Base-by-base conservation (phyloP, 1,284 basidiomycete genomes). In the Boletellus deceptivus region DNA sequence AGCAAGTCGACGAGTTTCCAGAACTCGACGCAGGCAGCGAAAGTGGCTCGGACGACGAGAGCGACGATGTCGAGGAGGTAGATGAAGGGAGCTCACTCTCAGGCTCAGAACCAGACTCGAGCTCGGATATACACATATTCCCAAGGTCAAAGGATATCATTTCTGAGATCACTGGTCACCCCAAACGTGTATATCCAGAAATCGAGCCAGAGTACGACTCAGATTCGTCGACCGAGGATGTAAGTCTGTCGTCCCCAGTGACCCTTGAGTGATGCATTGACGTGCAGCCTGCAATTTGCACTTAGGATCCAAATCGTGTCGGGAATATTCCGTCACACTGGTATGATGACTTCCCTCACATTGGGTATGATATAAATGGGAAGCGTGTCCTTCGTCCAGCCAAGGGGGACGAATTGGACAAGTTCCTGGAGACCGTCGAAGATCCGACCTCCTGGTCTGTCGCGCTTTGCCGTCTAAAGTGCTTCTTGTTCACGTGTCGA, bases 261-360 rank as follows among this genome's bases (percentile, higher is more conserved):
- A n/a, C 36, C 17, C 8, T 43, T 3, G 25, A 20, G 25, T 33
- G 14, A 36, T 31, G 11, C 39, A 29, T 53, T 57, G 4, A 67
- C 41, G 17, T 36, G 43, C 46, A 39, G n/a, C 35, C 33, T 11
- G 11, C 13, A 9, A 35, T 22, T 4, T 37, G 27, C 29, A 31
- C 24, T 43, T 54, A 97, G 93, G 82, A 86, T 55, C 90, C 91
- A 33, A 99, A 98, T 70, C 89, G 95, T 52, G 86, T 98, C 60
- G 97, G 97, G 53, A 84, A 97, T 72, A 80, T 99, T 50, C 97
- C 97, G 41, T 87, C 93, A 76, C 93, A 98, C 68, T 99, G 96
- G 93, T 99, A 99, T 72, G 97, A 99, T 70, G 96, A 99, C 74
- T 77, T 99, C 59, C 97, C 97, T n/a, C 97, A 99, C 74, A 85